Conservation (phyloP, 2,329 filamentous ascomycete genomes). For the Fusarium oligoseptatum region DNA sequence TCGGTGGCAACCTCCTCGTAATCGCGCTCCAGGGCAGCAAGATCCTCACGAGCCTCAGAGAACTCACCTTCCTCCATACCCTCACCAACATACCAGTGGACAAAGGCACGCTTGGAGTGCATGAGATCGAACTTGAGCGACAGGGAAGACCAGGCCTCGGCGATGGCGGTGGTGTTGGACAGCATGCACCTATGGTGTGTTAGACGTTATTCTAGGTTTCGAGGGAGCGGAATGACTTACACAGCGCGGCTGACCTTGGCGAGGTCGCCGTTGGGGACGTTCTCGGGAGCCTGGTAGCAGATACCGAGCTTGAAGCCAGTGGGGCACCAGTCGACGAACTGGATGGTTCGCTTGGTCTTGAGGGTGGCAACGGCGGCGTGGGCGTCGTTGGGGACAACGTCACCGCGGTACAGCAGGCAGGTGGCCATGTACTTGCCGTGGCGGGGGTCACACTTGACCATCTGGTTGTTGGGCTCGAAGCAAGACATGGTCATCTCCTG, state of each 20-base stretch:
- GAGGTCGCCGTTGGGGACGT: conserved; percentile 95
- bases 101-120: conserved; percentile 99
- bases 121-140: conserved; percentile 99
- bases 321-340: conserved; percentile 99
- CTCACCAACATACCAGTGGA: conserved; percentile 99
- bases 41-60: conserved; percentile 97
- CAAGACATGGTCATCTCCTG: conserved; percentile 99
- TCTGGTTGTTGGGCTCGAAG: conserved; percentile 99
- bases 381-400: conserved; percentile 96
- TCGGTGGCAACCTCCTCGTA: conserved; percentile 99
- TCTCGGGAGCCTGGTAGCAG: conserved; percentile 98
- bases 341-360: conserved; percentile 99
- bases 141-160: conserved; percentile 96
- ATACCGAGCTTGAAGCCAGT: conserved; percentile 99
- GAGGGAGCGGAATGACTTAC: conserved; percentile 68
- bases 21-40: conserved; percentile 97
- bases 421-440: conserved; percentile 99
- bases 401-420: conserved; percentile 96
- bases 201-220: not conserved
- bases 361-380: conserved; percentile 93
- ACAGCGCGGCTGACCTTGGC: conserved; percentile 98
- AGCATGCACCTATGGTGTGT: conserved; percentile 84
- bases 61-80: conserved; percentile 99
- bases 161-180: conserved; percentile 98
- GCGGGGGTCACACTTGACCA: conserved; percentile 99